These are phyloP conservation scores for Glarea lozoyensis DNA, from an alignment of 495 filamentous ascomycete species.

Conservation along the genomic window DNA sequence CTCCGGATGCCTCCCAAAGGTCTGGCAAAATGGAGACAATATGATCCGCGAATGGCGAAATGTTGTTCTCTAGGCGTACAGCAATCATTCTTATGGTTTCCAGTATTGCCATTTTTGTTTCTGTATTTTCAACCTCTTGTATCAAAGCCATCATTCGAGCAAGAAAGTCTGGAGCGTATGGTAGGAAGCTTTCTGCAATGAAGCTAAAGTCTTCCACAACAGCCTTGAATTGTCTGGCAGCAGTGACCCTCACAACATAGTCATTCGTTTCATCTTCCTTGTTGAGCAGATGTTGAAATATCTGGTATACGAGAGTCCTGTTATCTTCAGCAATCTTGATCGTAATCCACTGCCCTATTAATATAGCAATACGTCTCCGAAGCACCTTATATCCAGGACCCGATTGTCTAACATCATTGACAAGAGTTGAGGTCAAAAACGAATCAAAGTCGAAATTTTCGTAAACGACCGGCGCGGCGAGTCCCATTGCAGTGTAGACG, in stretches of 20 bases:
- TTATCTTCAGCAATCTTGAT: conserved; percentile 58
- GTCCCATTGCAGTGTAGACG: conserved; percentile 83
- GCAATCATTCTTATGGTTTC: conserved; percentile 77
- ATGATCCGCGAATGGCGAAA: conserved; percentile 66
- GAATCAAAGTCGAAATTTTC: conserved; percentile 66
- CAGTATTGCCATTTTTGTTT: conserved; percentile 80
- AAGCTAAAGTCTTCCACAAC: conserved; percentile 84
- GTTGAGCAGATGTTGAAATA: conserved; percentile 82
- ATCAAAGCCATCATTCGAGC: conserved; percentile 63
- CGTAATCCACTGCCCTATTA: conserved; percentile 83
- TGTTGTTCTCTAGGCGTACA: conserved; percentile 64
- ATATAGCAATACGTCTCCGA: conserved; percentile 76
- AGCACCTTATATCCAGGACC: conserved; percentile 75
- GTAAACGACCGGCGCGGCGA: conserved; percentile 68
- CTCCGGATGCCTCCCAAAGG: conserved; percentile 74
- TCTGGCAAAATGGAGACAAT: conserved; percentile 73
- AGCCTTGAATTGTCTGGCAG: conserved; percentile 71
- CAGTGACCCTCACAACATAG: conserved; percentile 82
- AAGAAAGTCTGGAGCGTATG: conserved; percentile 63
- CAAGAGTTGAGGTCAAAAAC: conserved; percentile 65
- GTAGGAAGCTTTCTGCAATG: conserved; percentile 54
- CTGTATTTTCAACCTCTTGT: conserved; percentile 69
- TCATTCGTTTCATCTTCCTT: conserved; percentile 73
- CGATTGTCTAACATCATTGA: conserved; percentile 68
- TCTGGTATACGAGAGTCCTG: conserved; percentile 69